A percentile compares a stretch with the other conserved stretches of the same genome.
Evolutionary conservation across 2,329 filamentous ascomycete genomes (phyloP).

Genomic region (Stachybotrys chartarum): DNA sequence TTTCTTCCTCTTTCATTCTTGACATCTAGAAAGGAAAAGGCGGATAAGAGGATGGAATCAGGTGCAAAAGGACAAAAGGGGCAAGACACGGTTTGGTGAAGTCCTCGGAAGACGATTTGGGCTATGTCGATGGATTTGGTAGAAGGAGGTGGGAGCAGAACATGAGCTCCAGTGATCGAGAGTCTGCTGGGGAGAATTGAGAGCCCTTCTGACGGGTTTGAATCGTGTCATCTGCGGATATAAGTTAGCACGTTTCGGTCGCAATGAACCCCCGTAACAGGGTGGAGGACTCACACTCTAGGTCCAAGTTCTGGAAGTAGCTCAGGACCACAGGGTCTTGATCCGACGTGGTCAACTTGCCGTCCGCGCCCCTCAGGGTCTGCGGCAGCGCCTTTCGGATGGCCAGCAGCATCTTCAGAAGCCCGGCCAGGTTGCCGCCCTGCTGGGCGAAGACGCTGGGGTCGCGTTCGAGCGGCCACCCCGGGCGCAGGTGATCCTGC

Average conservation of each 20-base stretch:
- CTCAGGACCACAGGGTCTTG: conserved; percentile 35
- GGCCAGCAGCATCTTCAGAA: conserved; percentile 54
- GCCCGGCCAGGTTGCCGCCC: conserved; percentile 49
- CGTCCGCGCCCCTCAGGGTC: conserved; percentile 37
- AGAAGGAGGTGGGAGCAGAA: conserved; percentile 42
- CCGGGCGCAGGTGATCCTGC: conserved; percentile 49
- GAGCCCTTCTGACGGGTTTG: conserved; percentile 41
- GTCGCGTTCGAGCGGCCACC: conserved; percentile 54
- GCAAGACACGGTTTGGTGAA: no score
- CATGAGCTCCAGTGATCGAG: conserved; percentile 42
- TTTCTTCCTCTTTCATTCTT: not conserved
- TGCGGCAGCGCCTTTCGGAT: conserved; percentile 54
- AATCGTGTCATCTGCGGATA: conserved; percentile 22
- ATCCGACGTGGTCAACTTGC: conserved; percentile 40
- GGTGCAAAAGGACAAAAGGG: no score
- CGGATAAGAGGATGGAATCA: not conserved
- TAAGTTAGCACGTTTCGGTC: not conserved
- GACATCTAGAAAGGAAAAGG: not conserved
- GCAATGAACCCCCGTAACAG: not conserved
- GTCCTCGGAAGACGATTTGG: not conserved
- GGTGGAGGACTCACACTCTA: conserved; percentile 45
- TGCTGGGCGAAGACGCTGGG: conserved; percentile 51
- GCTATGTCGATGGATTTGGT: conserved; percentile 18
- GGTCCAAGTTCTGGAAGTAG: conserved; percentile 49
- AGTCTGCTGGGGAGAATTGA: conserved; percentile 42